Base-by-base conservation (phyloP, 1,139 yeast species). In the Scheffersomyces titani region DNA sequence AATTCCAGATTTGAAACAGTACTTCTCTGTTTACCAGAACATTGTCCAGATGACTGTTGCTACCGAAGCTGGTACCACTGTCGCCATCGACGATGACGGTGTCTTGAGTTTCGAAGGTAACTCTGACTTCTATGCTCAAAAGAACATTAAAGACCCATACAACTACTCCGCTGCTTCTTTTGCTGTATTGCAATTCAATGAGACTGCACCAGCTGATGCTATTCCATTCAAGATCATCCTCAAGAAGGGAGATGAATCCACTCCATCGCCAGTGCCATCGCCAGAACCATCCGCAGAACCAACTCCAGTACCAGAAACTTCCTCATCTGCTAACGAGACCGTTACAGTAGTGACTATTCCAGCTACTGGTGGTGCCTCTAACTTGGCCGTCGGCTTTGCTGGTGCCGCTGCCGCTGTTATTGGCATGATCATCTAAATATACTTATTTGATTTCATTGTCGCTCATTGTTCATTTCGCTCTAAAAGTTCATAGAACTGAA, bases 101-200 rank as follows among this genome's bases (percentile, higher is more conserved):
- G 59, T 63, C 59, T 61, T 78, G 54, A 50, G 63, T 36, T 65
- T 68, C 58, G 69, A 73, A 55, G 81, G 80, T 50, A 58, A 73
- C 45, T 55, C 70, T 49, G 58, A 62, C 45, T 78, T 77, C 66
- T 77, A 67, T 61, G 84, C 81, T 49, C 73, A 77, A 61, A 73
- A 71, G 68, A 72, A 80, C 68, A 66, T 76, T 63, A 63, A 65
- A 44, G 85, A 81, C 63, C 83, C 83, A 22, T 77, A 80, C 71
- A 52, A 59, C 18, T 75, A 73, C 70, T 76, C 84, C 44, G 51
- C 65, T 44, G 40, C 52, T 7, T 49, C 58, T 19, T 77, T 64
- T 58, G 74, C 70, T 52, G 67, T 76, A 51, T 61, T 64, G 21
- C 62, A 59, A 58, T 59, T 56, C 44, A 52, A 49, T 19, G 58